Evolutionary conservation across 2,329 filamentous ascomycete genomes (phyloP).

Genomic region (Fusarium transvaalense): DNA sequence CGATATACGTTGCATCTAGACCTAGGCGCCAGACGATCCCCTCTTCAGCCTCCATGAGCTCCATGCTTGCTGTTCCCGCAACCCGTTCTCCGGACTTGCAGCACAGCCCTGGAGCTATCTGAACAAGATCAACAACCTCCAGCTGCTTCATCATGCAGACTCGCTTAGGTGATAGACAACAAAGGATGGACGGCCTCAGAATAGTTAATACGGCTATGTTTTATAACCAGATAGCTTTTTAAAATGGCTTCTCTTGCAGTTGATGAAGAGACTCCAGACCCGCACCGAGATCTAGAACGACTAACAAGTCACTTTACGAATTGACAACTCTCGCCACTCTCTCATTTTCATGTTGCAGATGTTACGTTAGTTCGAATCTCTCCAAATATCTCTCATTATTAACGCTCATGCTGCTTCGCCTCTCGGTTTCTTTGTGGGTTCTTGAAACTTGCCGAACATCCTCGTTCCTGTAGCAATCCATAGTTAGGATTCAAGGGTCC

Average conservation of each 20-base stretch:
- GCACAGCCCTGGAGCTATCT: not conserved
- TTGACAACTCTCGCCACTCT: constrained; percentile 22
- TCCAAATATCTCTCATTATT: constrained; percentile 10
- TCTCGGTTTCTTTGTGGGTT: constrained; percentile 32
- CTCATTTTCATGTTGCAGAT: not conserved
- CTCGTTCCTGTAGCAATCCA: not conserved
- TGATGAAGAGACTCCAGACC: constrained; percentile 16
- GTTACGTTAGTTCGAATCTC: constrained; percentile 1
- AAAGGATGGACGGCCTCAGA: constrained; percentile 28
- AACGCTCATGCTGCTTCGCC: not conserved
- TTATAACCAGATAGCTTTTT: not conserved
- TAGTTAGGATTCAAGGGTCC: not conserved
- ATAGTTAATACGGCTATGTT: not conserved
- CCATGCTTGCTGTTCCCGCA: constrained; percentile 7
- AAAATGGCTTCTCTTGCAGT: constrained; percentile 18
- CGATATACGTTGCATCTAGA: constrained; percentile 36
- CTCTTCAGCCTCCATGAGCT: constrained; percentile 21
- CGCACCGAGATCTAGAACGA: constrained; percentile 12
- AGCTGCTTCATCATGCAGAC: constrained; percentile 13
- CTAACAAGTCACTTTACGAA: not conserved
- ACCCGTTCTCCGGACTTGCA: constrained; percentile 30
- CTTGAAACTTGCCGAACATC: constrained; percentile 8
- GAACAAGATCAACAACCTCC: constrained; percentile 1
- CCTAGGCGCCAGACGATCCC: constrained; percentile 18
- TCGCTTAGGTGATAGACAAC: constrained; percentile 20